Conservation (phyloP, 2,329 filamentous ascomycete species). For the Westerdykella sp. region DNA sequence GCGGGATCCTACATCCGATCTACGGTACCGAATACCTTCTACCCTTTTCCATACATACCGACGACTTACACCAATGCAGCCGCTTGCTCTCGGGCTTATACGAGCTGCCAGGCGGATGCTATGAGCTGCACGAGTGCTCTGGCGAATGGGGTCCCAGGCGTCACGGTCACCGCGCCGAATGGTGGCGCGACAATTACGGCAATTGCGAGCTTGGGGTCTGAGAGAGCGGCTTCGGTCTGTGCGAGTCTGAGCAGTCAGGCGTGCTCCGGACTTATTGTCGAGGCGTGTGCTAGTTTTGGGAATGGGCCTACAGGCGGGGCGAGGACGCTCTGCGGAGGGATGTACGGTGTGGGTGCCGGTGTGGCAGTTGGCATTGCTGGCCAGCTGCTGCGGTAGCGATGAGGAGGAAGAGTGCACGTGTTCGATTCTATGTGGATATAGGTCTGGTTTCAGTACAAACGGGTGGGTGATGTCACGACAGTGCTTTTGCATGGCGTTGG, state of each 20-base stretch:
- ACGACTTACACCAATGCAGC: constrained; percentile 48
- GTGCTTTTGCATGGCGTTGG: no score
- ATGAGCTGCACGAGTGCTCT: constrained; percentile 38
- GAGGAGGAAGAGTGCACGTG: no score
- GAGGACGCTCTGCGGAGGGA: constrained; percentile 29
- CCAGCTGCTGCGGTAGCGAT: constrained; percentile 18
- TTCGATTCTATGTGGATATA: no score
- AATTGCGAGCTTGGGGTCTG: constrained; percentile 27
- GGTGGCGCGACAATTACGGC: constrained; percentile 47
- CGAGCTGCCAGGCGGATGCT: constrained; percentile 45
- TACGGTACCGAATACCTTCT: constrained; percentile 47
- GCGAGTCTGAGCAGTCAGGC: constrained; percentile 39
- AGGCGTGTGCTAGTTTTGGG: constrained; percentile 40
- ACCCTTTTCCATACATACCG: constrained; percentile 49
- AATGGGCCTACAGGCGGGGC: constrained; percentile 19
- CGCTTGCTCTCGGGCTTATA: constrained; percentile 50
- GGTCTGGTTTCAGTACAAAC: no score
- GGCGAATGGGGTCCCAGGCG: constrained; percentile 45
- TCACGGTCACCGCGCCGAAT: constrained; percentile 47
- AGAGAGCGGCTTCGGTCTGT: constrained; percentile 28
- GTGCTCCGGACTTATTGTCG: constrained; percentile 45
- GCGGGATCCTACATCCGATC: constrained; percentile 12
- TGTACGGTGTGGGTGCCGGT: constrained; percentile 40
- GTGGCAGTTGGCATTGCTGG: constrained; percentile 43
- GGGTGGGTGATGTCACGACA: no score